These are phyloP conservation scores for Pelargonium nanum DNA, from an alignment of 345 rosid genomes.

Conservation along the genomic window DNA sequence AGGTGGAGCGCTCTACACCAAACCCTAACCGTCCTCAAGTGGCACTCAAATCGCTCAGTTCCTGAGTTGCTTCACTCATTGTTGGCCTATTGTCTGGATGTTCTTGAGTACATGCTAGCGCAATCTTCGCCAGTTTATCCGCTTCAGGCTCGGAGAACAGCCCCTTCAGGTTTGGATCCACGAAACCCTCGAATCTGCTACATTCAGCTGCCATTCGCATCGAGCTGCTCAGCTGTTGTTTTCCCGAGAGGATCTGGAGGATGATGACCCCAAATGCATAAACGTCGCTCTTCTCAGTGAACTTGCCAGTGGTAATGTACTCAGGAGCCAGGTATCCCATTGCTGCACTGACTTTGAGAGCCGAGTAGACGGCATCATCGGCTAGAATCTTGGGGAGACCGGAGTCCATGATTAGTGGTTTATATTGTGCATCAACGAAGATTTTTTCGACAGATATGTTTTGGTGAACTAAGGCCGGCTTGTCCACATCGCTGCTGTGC, in stretches of 20 bases:
- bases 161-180: constrained; percentile 43
- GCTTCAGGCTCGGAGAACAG: constrained; percentile 50
- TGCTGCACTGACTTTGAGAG: constrained; percentile 83
- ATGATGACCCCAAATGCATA: constrained; percentile 85
- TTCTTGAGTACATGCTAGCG: constrained; percentile 55
- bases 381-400: constrained; percentile 79
- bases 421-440: constrained; percentile 58
- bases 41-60: constrained; percentile 17
- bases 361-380: constrained; percentile 71
- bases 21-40: not conserved
- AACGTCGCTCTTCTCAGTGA: constrained; percentile 76
- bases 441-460: constrained; percentile 75
- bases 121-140: constrained; percentile 45
- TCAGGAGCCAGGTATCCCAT: constrained; percentile 98
- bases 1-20: not conserved
- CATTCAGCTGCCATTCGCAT: constrained; percentile 56
- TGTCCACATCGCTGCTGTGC: constrained; percentile 49
- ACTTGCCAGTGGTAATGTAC: constrained; percentile 75
- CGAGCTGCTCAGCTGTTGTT: constrained; percentile 44
- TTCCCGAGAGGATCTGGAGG: constrained; percentile 78
- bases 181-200: constrained; percentile 35
- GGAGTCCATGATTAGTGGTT: constrained; percentile 77
- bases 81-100: constrained; percentile 57
- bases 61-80: constrained; percentile 44
- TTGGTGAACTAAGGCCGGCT: constrained; percentile 54